These are phyloP conservation scores for Macrophomina tecta DNA, from an alignment of 2,329 filamentous ascomycete species.

Conservation along the genomic window DNA sequence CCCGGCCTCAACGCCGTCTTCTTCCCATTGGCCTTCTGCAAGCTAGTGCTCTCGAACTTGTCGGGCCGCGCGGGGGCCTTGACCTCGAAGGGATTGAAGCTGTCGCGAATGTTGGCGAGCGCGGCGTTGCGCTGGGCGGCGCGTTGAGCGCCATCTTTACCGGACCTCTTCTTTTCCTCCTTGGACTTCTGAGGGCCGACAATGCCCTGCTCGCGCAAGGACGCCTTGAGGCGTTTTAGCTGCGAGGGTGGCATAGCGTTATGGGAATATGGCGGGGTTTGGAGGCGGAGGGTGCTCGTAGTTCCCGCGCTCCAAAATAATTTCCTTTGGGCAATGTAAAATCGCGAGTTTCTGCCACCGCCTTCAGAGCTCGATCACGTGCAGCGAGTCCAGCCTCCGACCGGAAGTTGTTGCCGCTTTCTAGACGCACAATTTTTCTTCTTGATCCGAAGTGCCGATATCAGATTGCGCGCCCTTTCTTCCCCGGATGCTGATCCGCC, in stretches of 20 bases:
- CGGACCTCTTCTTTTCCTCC: conserved; percentile 82
- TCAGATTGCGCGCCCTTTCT: background rate
- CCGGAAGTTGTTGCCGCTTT: conserved; percentile 4
- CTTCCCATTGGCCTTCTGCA: conserved; percentile 60
- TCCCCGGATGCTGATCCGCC: background rate
- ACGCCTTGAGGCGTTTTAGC: conserved; percentile 92
- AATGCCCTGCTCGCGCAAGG: conserved; percentile 86
- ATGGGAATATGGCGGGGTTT: conserved; percentile 46
- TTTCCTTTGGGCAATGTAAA: conserved; percentile 9
- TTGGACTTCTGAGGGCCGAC: conserved; percentile 93
- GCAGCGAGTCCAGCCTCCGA: background rate
- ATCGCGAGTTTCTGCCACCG: conserved; percentile 4
- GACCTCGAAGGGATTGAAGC: conserved; percentile 97
- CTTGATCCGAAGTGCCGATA: background rate
- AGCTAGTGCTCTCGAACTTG: conserved; percentile 84
- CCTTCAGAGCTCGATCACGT: background rate
- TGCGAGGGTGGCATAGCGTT: conserved; percentile 82
- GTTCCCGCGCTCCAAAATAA: background rate
- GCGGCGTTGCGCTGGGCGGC: conserved; percentile 78
- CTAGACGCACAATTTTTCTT: background rate
- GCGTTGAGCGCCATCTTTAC: conserved; percentile 74
- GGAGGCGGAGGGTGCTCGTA: background rate
- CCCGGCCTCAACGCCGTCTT: conserved; percentile 74
- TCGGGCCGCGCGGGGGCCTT: conserved; percentile 77
- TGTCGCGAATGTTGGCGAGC: conserved; percentile 85